phyloP scores from a whole-genome alignment of 495 filamentous ascomycete genomes.

The Talaromyces liani region DNA sequence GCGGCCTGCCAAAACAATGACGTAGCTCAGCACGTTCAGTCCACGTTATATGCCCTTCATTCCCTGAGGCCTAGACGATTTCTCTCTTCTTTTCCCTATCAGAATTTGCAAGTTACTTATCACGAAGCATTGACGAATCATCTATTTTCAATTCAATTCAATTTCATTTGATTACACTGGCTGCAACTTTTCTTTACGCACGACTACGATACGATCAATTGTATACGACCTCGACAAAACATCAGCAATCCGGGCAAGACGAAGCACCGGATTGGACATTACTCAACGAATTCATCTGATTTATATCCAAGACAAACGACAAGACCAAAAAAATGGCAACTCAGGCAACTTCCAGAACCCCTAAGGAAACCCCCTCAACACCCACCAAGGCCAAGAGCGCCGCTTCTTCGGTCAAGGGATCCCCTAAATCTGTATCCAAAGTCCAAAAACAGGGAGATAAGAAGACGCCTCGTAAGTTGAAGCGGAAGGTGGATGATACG shows the following conservation, averaged over 20 bases:
- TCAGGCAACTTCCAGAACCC: constrained; percentile 2
- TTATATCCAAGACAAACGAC: background rate
- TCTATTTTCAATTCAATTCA: background rate
- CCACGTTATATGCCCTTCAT: too few species aligned
- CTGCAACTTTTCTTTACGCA: background rate
- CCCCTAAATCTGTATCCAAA: background rate
- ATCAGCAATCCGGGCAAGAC: background rate
- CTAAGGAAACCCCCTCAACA: constrained; percentile 1
- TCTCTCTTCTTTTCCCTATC: background rate
- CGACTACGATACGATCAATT: background rate
- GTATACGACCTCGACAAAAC: background rate
- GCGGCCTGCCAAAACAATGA: too few species aligned
- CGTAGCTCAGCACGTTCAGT: too few species aligned
- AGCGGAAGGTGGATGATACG: constrained; percentile 7
- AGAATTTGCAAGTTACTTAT: too few species aligned
- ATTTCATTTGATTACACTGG: constrained; percentile 1
- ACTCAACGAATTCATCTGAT: background rate
- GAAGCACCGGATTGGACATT: background rate
- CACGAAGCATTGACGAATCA: constrained; percentile 8
- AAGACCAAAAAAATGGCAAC: background rate
- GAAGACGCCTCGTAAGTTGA: constrained; percentile 6
- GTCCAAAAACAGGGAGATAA: background rate
- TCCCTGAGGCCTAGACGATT: too few species aligned
- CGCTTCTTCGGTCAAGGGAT: constrained; percentile 4
- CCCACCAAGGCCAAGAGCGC: constrained; percentile 2